Base-by-base conservation (phyloP, 1,139 yeast genomes). In the Magnusiomyces sp. region DNA sequence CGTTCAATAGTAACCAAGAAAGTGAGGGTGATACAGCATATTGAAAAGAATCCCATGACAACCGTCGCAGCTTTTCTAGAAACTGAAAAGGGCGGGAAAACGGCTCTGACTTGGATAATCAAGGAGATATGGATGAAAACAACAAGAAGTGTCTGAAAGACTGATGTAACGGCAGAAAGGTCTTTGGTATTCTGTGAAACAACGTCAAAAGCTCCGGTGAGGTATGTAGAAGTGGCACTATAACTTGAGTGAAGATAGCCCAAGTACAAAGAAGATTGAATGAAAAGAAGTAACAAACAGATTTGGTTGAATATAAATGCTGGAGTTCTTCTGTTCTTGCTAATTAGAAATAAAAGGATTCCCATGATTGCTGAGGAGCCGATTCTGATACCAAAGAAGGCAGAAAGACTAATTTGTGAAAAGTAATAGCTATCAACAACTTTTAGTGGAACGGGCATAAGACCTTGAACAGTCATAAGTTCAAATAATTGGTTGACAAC, bases 231-330 rank as follows among this genome's bases (percentile, higher is more conserved):
- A 5, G 78, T 49, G 0, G 80, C 67, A 19, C 76, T 68, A 57
- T 76, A 77, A 0, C 80, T 73, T 3, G 83, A 78, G 37, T 74
- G 61, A 31, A 81, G 63, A 55, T 79, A 80, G 16, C 67, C 72
- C 32, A 82, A 61, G 64, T 73, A 81, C n/a, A 85, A 68, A 5
- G 74, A 71, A 1, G 87, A 77, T 52, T 82, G 83, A 11, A 86
- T 53, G 5, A 82, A 65, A 42, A 81, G 67, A 3, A 79, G 62
- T 2, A 77, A 49, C 49, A 89, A 71, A 17, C 85, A 77, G 2
- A 71, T 50, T 60, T 80, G 81, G 65, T 89, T 88, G 49, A 87
- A 67, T 20, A 81, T 65, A 62, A 86, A 89, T 34, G 88, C 77
- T 3, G 89, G 85, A 0, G 89, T 77, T 40, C 67, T 74, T 45